These are phyloP conservation scores for Dactylonectria estremocensis DNA, from an alignment of 2,329 filamentous ascomycete species.

Conservation along the genomic window DNA sequence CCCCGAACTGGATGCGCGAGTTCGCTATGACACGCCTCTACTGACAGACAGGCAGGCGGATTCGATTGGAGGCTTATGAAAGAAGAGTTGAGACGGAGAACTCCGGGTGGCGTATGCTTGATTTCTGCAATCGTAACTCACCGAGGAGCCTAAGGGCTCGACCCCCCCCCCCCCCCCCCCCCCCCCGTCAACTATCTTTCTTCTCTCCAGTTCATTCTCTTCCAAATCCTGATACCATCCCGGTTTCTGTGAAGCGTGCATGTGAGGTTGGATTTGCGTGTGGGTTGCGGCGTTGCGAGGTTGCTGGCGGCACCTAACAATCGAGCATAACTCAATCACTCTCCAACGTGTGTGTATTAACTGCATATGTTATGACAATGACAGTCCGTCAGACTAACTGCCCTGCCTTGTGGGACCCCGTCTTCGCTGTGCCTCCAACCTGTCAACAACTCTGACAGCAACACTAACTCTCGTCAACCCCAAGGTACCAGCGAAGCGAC, in stretches of 20 bases:
- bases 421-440: slow-evolving; percentile 1
- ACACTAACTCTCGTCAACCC: slow-evolving; percentile 9
- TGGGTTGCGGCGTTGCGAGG: slow-evolving; percentile 1
- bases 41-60: neutral
- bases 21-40: slow-evolving; percentile 23
- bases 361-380: neutral
- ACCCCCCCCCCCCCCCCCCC: too few species aligned
- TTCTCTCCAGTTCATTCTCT: neutral
- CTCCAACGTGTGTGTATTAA: neutral
- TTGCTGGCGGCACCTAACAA: neutral
- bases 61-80: neutral
- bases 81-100: slow-evolving; percentile 6
- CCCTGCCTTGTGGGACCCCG: slow-evolving; percentile 5
- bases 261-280: slow-evolving; percentile 6
- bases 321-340: slow-evolving; percentile 5
- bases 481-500: slow-evolving; percentile 11
- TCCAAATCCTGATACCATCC: neutral
- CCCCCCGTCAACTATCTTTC: neutral
- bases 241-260: neutral
- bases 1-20: slow-evolving; percentile 24
- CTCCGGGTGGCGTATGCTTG: slow-evolving; percentile 8
- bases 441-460: slow-evolving; percentile 13
- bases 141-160: neutral
- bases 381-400: slow-evolving; percentile 4
- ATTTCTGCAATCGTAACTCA: slow-evolving; percentile 16